phyloP scores from a whole-genome alignment of 257 asterid genomes.

The Leonotis leonurus region DNA sequence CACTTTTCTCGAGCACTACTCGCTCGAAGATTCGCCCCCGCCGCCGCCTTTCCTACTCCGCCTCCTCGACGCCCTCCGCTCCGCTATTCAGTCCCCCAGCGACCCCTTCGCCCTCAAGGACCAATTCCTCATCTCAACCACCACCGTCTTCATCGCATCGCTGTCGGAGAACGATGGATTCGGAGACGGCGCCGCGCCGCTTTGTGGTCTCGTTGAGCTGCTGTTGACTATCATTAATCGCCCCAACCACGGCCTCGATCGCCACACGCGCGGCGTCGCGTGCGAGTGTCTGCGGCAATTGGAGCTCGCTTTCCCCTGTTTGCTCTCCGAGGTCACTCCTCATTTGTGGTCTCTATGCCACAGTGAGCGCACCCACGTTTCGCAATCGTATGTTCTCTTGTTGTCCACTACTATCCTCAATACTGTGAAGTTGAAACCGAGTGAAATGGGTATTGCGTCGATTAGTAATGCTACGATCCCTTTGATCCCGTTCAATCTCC shows the following conservation, averaged over 20 bases:
- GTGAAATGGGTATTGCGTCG: constrained; percentile 26
- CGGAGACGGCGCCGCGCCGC: constrained; percentile 6
- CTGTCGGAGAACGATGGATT: constrained; percentile 8
- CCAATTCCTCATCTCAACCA: constrained; percentile 63
- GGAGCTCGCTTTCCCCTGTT: constrained; percentile 75
- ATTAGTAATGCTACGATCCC: constrained; percentile 46
- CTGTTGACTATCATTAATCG: constrained; percentile 70
- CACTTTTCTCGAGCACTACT: constrained; percentile 62
- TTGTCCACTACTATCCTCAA: constrained; percentile 42
- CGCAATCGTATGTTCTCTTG: constrained; percentile 61
- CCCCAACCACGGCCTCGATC: constrained; percentile 82
- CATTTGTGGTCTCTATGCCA: constrained; percentile 73
- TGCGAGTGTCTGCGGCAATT: constrained; percentile 88
- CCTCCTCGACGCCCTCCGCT: constrained; percentile 59
- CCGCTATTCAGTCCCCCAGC: constrained; percentile 61
- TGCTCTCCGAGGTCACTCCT: constrained; percentile 58
- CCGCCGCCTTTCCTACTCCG: constrained; percentile 28
- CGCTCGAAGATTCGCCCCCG: constrained; percentile 24
- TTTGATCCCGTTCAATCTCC: constrained; percentile 68
- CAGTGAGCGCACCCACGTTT: constrained; percentile 80
- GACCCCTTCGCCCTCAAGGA: constrained; percentile 72
- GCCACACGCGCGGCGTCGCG: constrained; percentile 72
- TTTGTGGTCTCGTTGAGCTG: constrained; percentile 59
- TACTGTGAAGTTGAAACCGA: constrained; percentile 47
- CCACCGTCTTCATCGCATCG: constrained; percentile 47